Percentiles rank a stretch among this genome's conserved stretches.
phyloP scores from a whole-genome alignment of 2,329 filamentous ascomycete species.

The Fusarium incarnatum region DNA sequence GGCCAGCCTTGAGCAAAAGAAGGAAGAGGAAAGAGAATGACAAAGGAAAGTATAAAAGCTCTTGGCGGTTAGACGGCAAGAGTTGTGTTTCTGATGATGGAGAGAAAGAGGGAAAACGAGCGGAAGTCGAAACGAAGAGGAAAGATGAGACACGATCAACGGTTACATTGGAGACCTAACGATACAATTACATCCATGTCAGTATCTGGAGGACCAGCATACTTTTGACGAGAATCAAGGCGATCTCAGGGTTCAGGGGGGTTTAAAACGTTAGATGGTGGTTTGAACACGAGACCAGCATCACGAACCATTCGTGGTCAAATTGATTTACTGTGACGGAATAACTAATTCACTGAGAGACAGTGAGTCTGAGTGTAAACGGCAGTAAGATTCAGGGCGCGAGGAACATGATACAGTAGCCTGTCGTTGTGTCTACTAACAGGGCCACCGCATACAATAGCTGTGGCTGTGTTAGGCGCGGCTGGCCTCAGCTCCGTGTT shows the following conservation, averaged over 20 bases:
- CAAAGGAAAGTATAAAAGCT: slow-evolving; percentile 22
- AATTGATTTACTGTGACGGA: slow-evolving; percentile 3
- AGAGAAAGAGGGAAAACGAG: slow-evolving; percentile 28
- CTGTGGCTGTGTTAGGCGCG: slow-evolving; percentile 28
- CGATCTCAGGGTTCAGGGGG: slow-evolving; percentile 35
- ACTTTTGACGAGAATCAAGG: slow-evolving; percentile 6
- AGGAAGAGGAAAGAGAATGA: slow-evolving; percentile 25
- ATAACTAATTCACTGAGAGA: not conserved
- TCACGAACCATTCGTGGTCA: slow-evolving; percentile 16
- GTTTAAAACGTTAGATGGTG: slow-evolving; percentile 5
- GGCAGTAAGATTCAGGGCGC: slow-evolving; percentile 20
- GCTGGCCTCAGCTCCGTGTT: slow-evolving; percentile 1
- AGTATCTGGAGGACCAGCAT: slow-evolving; percentile 14
- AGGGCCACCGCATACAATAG: slow-evolving; percentile 12
- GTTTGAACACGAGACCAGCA: slow-evolving; percentile 23
- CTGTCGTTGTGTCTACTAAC: slow-evolving; percentile 27
- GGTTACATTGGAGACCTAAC: slow-evolving; percentile 27
- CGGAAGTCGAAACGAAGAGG: slow-evolving; percentile 21
- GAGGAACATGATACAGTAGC: not conserved
- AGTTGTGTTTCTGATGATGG: slow-evolving; percentile 21
- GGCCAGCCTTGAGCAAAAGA: slow-evolving; percentile 43
- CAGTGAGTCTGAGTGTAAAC: not conserved
- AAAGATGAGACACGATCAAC: slow-evolving; percentile 39
- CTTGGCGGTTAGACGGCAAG: slow-evolving; percentile 34
- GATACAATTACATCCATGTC: slow-evolving; percentile 25